Evolutionary conservation across 2,329 filamentous ascomycete genomes (phyloP), one percentile per base, ranked within the genome.

Genomic region (Neofusicoccum kwambonambiense): DNA sequence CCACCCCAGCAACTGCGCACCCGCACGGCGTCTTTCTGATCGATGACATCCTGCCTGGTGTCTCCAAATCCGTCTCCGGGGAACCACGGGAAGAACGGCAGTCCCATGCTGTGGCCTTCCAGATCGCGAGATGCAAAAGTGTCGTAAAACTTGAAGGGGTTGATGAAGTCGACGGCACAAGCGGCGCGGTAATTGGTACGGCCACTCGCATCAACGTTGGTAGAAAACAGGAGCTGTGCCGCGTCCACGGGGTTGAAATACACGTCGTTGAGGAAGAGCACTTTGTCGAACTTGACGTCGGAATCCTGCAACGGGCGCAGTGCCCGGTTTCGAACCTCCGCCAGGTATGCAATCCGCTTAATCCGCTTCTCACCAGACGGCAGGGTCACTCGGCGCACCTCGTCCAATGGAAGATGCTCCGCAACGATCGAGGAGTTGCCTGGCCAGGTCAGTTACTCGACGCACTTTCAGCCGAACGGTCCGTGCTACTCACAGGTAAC

Each of bases 1-100:
- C 90, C 90, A 61, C 89, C 89, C 90, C 90, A 93, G 76, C 90
- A 93, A 68, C 87, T 88, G 70, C 84, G 85, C 1, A 92, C 90
- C 8, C 87, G 84, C 1, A 93, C 89, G 0, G 89, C 85, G 68
- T 89, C 86, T 42, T 75, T 82, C 64, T 86, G 84, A 0, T 78
- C 79, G 1, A 90, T 75, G 17, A 92, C 87, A 72, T 90, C 89
- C 4, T 81, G 79, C 50, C 89, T 82, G 77, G 77, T 81, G n/a
- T 70, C 73, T 0, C 79, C 86, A 13, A 82, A 74, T 1, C 85
- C 85, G 1, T 77, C 79, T 51, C 73, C 76, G 4, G 85, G 82
- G 74, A 90, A 90, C 77, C 87, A 90, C 0, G 90, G 90, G 74
- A 86, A 93, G 66, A 89, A 85, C 1, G 87, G 85, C 45, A 90